Evolutionary conservation across 108 stramenopile genomes (phyloP).

Genomic region (Fistulifera pelliculosa): DNA sequence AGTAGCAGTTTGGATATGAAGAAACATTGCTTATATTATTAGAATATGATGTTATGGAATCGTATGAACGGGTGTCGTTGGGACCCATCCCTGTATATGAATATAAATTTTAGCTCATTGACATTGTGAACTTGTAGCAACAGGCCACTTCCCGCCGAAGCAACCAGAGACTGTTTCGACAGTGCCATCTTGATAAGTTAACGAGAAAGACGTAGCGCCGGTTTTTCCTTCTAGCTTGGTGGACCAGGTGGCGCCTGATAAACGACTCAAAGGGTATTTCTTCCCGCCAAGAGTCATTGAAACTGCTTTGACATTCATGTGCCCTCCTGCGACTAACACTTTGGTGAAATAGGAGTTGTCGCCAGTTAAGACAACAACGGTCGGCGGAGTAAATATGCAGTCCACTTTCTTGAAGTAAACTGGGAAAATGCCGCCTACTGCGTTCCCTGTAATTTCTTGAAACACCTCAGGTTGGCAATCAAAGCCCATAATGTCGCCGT

Average conservation of each 20-base stretch:
- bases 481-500: neutral
- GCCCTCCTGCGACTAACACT: slow-evolving; percentile 4
- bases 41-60: too few species aligned
- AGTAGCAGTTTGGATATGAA: too few species aligned
- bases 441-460: neutral
- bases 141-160: slow-evolving; percentile 3
- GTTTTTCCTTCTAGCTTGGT: slow-evolving; percentile 1
- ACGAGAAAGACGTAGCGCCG: neutral
- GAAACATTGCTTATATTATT: too few species aligned
- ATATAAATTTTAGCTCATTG: too few species aligned
- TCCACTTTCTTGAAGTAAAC: neutral
- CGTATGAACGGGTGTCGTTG: too few species aligned
- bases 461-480: neutral
- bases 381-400: neutral
- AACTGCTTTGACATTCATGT: neutral
- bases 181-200: slow-evolving; percentile 4
- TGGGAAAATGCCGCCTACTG: slow-evolving; percentile 1
- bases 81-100: too few species aligned
- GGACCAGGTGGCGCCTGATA: slow-evolving; percentile 3
- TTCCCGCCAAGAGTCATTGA: neutral
- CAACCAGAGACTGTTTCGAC: slow-evolving; percentile 1
- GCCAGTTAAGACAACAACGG: neutral
- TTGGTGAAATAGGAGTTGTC: slow-evolving; percentile 1
- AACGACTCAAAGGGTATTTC: neutral
- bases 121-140: slow-evolving; percentile 5